Conservation (phyloP, 495 filamentous ascomycete genomes). For the Penicillium verhagenii region DNA sequence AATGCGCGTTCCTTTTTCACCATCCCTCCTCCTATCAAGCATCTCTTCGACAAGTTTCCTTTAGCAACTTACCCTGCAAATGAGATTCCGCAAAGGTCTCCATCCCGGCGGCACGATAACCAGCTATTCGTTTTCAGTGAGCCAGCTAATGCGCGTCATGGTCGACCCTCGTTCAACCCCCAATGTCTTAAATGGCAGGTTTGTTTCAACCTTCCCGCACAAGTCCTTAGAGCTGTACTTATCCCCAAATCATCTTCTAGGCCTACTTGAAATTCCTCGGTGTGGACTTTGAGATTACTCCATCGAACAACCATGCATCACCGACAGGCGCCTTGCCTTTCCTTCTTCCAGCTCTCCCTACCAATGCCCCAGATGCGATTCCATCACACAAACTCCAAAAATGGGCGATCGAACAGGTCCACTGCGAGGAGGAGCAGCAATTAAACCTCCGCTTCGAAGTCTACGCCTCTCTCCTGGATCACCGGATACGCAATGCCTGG, state of each 20-base stretch:
- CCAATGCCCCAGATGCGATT: slow-evolving; percentile 45
- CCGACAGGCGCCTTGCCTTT: slow-evolving; percentile 86
- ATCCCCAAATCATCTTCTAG: slow-evolving; percentile 42
- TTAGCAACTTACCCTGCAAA: slow-evolving; percentile 74
- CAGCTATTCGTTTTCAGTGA: slow-evolving; percentile 78
- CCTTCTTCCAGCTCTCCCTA: slow-evolving; percentile 58
- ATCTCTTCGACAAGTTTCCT: slow-evolving; percentile 81
- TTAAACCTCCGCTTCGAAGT: slow-evolving; percentile 66
- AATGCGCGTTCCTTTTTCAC: slow-evolving; percentile 50
- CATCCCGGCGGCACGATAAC: slow-evolving; percentile 45
- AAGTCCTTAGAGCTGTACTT: background rate
- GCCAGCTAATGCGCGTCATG: slow-evolving; percentile 57
- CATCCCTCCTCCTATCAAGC: slow-evolving; percentile 74
- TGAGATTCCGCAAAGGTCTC: slow-evolving; percentile 67
- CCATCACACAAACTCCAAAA: slow-evolving; percentile 64
- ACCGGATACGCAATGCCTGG: slow-evolving; percentile 82
- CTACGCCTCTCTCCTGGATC: slow-evolving; percentile 78
- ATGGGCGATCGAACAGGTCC: slow-evolving; percentile 60
- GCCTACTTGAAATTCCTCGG: slow-evolving; percentile 78
- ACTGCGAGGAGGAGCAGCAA: slow-evolving; percentile 50
- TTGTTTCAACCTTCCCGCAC: slow-evolving; percentile 21
- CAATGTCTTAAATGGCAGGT: slow-evolving; percentile 97
- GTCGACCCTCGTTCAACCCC: slow-evolving; percentile 83
- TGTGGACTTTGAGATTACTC: slow-evolving; percentile 63
- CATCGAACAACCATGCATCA: slow-evolving; percentile 91